Evolutionary conservation across 2,329 filamentous ascomycete genomes (phyloP).

Genomic region (Calonectria fujianensis): DNA sequence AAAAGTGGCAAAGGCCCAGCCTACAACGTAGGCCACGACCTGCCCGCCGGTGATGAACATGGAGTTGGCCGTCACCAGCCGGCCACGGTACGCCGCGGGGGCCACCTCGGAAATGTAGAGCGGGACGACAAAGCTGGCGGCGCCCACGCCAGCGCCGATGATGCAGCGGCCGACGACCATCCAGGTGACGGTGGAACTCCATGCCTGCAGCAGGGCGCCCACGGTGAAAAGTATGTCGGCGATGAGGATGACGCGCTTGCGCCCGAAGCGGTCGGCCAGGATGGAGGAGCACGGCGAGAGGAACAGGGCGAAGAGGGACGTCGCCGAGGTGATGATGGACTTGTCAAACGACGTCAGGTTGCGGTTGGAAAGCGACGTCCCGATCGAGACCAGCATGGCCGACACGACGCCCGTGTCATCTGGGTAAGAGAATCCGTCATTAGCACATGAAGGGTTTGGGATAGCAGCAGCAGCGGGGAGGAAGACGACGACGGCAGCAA

Average conservation of each 20-base stretch:
- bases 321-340: constrained; percentile 82
- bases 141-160: constrained; percentile 83
- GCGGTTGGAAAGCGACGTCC: constrained; percentile 73
- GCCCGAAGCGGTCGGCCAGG: constrained; percentile 77
- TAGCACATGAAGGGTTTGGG: constrained; percentile 8
- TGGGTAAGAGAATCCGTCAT: constrained; percentile 54
- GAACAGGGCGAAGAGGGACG: constrained; percentile 79
- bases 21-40: constrained; percentile 89
- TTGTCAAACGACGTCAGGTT: constrained; percentile 78
- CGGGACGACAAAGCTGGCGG: constrained; percentile 88
- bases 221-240: constrained; percentile 81
- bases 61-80: constrained; percentile 87
- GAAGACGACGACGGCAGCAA: not conserved
- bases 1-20: constrained; percentile 82
- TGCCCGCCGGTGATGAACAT: constrained; percentile 92
- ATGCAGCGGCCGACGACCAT: constrained; percentile 83
- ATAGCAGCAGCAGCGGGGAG: not conserved
- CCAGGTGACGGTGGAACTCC: constrained; percentile 71
- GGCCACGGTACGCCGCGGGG: constrained; percentile 83
- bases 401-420: constrained; percentile 83
- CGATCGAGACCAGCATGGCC: constrained; percentile 79
- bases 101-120: constrained; percentile 92
- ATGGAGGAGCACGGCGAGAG: constrained; percentile 78
- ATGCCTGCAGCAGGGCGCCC: constrained; percentile 80
- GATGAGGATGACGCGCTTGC: constrained; percentile 77